Conservation (phyloP, 371 early-diverging fungal species). For the Nematocida ironsii region DNA sequence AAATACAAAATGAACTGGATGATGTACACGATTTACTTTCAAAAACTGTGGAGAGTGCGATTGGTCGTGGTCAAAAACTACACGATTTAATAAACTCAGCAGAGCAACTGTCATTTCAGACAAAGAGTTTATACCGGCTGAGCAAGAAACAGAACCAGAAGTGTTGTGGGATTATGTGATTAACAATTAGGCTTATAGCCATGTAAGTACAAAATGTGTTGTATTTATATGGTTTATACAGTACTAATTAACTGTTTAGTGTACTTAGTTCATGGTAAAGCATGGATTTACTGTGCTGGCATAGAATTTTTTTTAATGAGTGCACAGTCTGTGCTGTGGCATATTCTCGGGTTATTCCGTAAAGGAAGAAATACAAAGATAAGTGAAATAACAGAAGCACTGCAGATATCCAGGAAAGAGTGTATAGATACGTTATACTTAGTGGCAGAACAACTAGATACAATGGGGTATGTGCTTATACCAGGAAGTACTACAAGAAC, state of each 20-base stretch:
- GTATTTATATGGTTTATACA: no score
- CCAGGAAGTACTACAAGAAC: conserved; percentile 6
- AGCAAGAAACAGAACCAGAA: conserved; percentile 92
- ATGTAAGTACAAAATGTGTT: no score
- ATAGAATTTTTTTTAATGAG: conserved; percentile 21
- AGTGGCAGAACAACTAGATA: conserved; percentile 13
- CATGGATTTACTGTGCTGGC: not conserved
- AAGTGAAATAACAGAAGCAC: not conserved
- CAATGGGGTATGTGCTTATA: conserved; percentile 22
- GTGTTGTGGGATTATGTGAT: conserved; percentile 71
- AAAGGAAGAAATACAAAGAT: conserved; percentile 26
- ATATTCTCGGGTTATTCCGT: not conserved
- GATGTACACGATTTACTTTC: conserved; percentile 88
- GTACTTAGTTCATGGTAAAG: no score
- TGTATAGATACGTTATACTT: conserved; percentile 16
- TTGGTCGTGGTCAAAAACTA: conserved; percentile 90
- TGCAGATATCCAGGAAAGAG: conserved; percentile 33
- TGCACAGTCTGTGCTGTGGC: not conserved
- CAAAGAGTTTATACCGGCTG: conserved; percentile 92
- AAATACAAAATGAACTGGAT: conserved; percentile 90
- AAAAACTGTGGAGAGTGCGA: conserved; percentile 87
- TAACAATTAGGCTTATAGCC: not conserved
- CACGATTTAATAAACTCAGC: conserved; percentile 84
- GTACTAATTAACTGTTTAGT: no score
- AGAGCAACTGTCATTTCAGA: conserved; percentile 80